Percentiles rank a stretch among this genome's conserved stretches.
Evolutionary conservation across 169 alveolate species (phyloP).

Genomic region (Theileria luwenshuni): DNA sequence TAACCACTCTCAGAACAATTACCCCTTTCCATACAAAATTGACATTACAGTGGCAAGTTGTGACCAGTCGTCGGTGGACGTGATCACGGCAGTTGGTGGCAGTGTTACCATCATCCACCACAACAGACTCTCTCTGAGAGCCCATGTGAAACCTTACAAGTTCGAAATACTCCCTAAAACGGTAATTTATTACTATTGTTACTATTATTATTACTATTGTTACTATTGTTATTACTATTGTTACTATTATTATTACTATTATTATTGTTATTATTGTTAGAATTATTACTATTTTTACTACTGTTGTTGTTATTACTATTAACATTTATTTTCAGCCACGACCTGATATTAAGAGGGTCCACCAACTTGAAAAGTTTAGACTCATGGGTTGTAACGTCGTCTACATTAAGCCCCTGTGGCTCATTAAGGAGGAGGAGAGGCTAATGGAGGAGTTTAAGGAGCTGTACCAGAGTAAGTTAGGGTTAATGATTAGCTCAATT

Average conservation of each 20-base stretch:
- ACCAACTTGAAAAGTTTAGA: constrained; percentile 83
- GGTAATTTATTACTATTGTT: constrained; percentile 32
- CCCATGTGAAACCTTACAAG: constrained; percentile 85
- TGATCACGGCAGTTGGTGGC: constrained; percentile 84
- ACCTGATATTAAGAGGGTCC: constrained; percentile 78
- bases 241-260: neutral
- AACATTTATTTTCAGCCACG: constrained; percentile 65
- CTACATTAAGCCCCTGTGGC: constrained; percentile 89
- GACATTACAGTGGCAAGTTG: constrained; percentile 86
- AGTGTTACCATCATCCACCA: constrained; percentile 82
- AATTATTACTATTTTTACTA: too few relatives aligned
- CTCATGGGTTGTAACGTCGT: constrained; percentile 81
- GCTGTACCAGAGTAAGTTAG: constrained; percentile 5
- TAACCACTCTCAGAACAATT: too few relatives aligned
- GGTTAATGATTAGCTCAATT: neutral
- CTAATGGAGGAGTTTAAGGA: constrained; percentile 77
- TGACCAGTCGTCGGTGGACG: constrained; percentile 88
- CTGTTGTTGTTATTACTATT: neutral
- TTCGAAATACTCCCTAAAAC: constrained; percentile 83
- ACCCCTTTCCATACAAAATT: constrained; percentile 89
- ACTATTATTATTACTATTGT: neutral
- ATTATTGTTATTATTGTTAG: neutral
- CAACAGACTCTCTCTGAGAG: constrained; percentile 80
- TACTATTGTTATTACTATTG: neutral
- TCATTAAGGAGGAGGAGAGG: constrained; percentile 79